These are phyloP conservation scores for Aureobasidium melanogenum DNA, from an alignment of 2,329 filamentous ascomycete species.

Conservation along the genomic window DNA sequence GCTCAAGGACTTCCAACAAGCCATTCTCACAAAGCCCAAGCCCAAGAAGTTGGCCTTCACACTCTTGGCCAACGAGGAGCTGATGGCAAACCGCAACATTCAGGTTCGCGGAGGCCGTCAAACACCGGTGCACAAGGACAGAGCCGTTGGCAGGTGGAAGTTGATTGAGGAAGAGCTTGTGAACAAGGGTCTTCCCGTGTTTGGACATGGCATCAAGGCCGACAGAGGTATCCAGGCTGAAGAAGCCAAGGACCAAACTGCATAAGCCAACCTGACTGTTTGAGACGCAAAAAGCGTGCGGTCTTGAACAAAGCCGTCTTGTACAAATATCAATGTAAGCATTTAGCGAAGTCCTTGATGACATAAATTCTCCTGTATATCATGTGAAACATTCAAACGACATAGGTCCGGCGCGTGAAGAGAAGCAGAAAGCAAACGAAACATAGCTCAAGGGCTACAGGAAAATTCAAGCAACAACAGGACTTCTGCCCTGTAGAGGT, in stretches of 20 bases:
- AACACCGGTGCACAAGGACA: constrained; percentile 64
- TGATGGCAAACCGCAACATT: constrained; percentile 59
- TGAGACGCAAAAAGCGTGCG: not conserved
- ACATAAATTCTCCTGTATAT: not conserved
- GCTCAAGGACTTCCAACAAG: constrained; percentile 29
- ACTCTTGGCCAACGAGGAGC: constrained; percentile 39
- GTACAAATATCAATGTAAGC: constrained; percentile 4
- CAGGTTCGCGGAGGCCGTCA: constrained; percentile 55
- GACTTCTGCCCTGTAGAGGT: not conserved
- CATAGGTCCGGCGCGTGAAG: not conserved
- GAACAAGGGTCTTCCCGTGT: constrained; percentile 52
- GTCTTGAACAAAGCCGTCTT: not conserved
- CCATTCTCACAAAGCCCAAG: constrained; percentile 29
- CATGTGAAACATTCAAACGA: not conserved
- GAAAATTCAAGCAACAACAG: no score
- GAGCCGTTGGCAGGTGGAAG: constrained; percentile 67
- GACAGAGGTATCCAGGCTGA: not conserved
- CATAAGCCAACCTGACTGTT: not conserved
- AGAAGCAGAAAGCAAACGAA: not conserved
- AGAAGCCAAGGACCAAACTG: not conserved
- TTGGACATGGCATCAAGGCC: constrained; percentile 26
- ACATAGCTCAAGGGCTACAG: not conserved
- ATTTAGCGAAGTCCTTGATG: not conserved
- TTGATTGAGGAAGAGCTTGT: constrained; percentile 63
- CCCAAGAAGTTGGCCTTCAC: constrained; percentile 53